These are phyloP conservation scores for Trichoderma sp. DNA, from an alignment of 2,329 filamentous ascomycete species.

Conservation along the genomic window DNA sequence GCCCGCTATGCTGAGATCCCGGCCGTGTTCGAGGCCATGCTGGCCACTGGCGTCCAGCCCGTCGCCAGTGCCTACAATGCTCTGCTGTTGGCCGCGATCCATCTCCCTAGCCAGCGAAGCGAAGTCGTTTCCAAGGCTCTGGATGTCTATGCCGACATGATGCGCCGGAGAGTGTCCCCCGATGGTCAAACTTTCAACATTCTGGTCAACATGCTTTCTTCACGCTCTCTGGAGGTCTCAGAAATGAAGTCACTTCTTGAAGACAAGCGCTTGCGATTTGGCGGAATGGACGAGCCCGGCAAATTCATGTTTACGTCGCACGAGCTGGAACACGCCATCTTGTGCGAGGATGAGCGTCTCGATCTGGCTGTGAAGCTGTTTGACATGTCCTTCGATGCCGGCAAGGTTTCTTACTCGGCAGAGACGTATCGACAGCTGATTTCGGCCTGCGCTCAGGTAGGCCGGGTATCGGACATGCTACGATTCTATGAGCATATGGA, in stretches of 20 bases:
- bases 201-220: constrained; percentile 76
- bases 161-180: constrained; percentile 75
- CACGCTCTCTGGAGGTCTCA: constrained; percentile 74
- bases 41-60: constrained; percentile 76
- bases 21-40: constrained; percentile 83
- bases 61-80: constrained; percentile 89
- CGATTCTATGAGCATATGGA: constrained; percentile 92
- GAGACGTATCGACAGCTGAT: constrained; percentile 85
- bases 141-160: constrained; percentile 96
- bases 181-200: constrained; percentile 86
- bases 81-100: constrained; percentile 77
- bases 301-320: constrained; percentile 87
- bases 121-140: constrained; percentile 87
- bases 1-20: constrained; percentile 84
- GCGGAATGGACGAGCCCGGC: constrained; percentile 77
- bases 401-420: constrained; percentile 66
- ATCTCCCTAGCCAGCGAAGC: constrained; percentile 72
- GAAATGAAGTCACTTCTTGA: constrained; percentile 71
- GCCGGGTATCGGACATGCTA: constrained; percentile 83
- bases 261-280: constrained; percentile 78
- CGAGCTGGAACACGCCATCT: constrained; percentile 80
- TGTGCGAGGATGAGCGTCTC: constrained; percentile 83
- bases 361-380: constrained; percentile 84
- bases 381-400: constrained; percentile 64
- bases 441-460: constrained; percentile 78